phyloP scores from a whole-genome alignment of 2,329 filamentous ascomycete genomes.

The Arachnopeziza araneosa region DNA sequence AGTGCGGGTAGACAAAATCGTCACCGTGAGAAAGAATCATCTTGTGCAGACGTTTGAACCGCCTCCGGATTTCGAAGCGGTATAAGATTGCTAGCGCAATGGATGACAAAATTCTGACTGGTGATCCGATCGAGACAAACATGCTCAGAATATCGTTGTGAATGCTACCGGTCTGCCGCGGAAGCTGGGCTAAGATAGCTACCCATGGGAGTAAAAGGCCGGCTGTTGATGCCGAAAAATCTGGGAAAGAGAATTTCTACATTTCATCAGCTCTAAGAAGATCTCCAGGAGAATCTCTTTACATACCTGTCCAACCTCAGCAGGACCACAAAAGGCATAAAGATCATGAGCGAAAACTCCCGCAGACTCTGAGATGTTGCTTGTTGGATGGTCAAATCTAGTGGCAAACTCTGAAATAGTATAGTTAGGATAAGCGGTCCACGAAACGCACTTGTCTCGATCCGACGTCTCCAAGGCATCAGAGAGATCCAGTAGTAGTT shows the following conservation, averaged over 20 bases:
- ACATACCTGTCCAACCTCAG: not conserved
- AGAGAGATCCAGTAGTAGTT: not conserved
- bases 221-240: not conserved
- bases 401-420: not conserved
- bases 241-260: not conserved
- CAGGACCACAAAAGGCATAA: not conserved
- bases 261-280: not conserved
- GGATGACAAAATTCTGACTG: not conserved
- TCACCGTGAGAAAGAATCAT: not conserved
- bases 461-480: not conserved
- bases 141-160: not conserved
- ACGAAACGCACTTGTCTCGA: not conserved
- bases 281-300: not conserved
- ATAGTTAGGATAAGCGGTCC: not conserved
- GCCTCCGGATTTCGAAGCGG: not conserved
- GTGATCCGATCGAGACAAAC: not conserved
- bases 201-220: not conserved
- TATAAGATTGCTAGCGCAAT: not conserved
- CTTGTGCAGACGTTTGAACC: not conserved
- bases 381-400: not conserved
- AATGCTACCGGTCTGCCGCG: not conserved
- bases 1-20: not conserved
- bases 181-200: not conserved
- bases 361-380: not conserved
- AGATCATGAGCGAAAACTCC: not conserved